phyloP scores from a whole-genome alignment of 768 basidiomycete species.

The Hygrocybe punicea region DNA sequence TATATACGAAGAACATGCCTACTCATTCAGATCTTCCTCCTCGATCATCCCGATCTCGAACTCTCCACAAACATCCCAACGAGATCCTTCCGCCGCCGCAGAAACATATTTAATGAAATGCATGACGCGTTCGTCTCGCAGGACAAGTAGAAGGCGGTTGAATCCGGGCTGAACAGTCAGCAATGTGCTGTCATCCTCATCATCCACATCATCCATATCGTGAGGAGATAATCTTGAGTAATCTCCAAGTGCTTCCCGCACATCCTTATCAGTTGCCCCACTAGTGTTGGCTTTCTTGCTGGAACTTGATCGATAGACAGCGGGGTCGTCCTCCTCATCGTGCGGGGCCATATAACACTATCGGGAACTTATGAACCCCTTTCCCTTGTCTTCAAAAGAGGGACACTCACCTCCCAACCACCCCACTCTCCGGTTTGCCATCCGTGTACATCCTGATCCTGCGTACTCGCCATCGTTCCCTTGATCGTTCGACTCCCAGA shows the following conservation, averaged over 20 bases:
- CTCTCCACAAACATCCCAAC: conserved; percentile 93
- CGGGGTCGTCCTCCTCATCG: conserved; percentile 92
- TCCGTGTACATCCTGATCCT: conserved; percentile 37
- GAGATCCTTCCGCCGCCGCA: conserved; percentile 80
- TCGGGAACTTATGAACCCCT: neutral
- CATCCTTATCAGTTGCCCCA: neutral
- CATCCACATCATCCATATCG: conserved; percentile 50
- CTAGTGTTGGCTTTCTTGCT: conserved; percentile 33
- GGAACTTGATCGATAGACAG: conserved; percentile 76
- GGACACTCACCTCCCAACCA: conserved; percentile 79
- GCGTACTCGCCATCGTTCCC: conserved; percentile 23
- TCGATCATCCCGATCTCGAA: conserved; percentile 84
- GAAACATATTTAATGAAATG: conserved; percentile 94
- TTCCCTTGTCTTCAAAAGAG: conserved; percentile 6
- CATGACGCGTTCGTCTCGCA: conserved; percentile 92
- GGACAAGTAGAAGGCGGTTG: conserved; percentile 82
- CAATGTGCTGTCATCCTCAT: conserved; percentile 75
- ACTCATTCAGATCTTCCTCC: conserved; percentile 37
- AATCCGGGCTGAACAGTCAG: conserved; percentile 86
- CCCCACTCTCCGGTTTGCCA: conserved; percentile 82
- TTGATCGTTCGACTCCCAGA: conserved; percentile 19
- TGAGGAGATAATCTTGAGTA: conserved; percentile 29
- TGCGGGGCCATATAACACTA: conserved; percentile 95
- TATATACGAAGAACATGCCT: too few species aligned
- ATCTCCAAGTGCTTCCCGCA: neutral